Conservation (phyloP, 108 stramenopile species). For the Aurantiochytrium sp. region DNA sequence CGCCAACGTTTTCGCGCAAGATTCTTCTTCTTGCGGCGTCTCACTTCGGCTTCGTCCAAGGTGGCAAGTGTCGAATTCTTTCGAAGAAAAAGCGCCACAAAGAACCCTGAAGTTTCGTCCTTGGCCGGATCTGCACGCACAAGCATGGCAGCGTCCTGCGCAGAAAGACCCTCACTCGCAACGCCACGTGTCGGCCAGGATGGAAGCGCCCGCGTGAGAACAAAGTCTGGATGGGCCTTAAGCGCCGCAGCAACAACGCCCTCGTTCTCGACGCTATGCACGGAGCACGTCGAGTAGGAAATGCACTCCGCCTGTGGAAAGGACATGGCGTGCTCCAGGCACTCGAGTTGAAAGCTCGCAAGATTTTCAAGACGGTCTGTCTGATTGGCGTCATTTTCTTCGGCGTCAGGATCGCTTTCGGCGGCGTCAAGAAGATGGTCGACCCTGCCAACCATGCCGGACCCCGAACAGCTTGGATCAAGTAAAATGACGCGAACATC, state of each 20-base stretch:
- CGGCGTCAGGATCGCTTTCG: conserved; percentile 25
- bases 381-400: conserved; percentile 17
- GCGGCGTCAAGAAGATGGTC: conserved; percentile 41
- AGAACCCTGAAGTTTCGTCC: conserved; percentile 94
- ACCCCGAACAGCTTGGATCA: conserved; percentile 97
- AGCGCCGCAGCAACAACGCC: conserved; percentile 70
- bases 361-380: conserved; percentile 59
- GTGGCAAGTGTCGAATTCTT: not conserved
- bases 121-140: conserved; percentile 74
- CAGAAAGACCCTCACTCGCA: conserved; percentile 48
- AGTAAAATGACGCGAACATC: conserved; percentile 74
- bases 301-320: conserved; percentile 76
- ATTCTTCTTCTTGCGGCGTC: not conserved
- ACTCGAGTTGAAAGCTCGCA: conserved; percentile 77
- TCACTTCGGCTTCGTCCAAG: not conserved
- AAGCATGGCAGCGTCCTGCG: conserved; percentile 59
- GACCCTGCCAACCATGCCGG: conserved; percentile 74
- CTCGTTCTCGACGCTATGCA: conserved; percentile 89
- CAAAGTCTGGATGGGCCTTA: conserved; percentile 45
- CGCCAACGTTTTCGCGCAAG: not conserved
- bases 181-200: conserved; percentile 69
- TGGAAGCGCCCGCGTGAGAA: conserved; percentile 61
- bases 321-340: conserved; percentile 72
- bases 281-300: conserved; percentile 96
- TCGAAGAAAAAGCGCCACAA: conserved; percentile 82